These are phyloP conservation scores for Botrytis cinerea DNA, from an alignment of 2,329 filamentous ascomycete genomes.

Conservation along the genomic window DNA sequence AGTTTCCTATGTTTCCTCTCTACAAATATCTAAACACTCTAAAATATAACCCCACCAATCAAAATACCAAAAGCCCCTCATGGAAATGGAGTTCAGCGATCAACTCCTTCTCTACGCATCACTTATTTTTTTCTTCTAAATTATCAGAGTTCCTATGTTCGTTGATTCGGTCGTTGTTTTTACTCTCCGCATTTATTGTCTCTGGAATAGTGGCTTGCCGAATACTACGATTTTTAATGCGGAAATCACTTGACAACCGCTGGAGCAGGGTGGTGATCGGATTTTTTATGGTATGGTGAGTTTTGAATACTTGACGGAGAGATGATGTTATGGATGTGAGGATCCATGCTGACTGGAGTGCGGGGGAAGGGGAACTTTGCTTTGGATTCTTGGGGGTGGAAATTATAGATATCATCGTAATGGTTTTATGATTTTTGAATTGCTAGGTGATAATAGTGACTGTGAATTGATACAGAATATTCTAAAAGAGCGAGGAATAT, in stretches of 20 bases:
- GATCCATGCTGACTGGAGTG: no score
- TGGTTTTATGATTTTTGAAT: no score
- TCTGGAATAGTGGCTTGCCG: neutral
- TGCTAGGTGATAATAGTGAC: neutral
- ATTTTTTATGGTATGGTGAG: no score
- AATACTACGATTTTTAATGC: no score
- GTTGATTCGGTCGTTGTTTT: no score
- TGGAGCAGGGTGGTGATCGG: no score
- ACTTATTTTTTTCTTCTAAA: no score
- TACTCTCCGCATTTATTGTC: no score
- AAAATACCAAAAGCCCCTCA: neutral
- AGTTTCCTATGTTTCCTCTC: neutral
- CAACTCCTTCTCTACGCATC: neutral
- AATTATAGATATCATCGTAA: neutral
- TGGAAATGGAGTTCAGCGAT: neutral
- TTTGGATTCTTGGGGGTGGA: no score
- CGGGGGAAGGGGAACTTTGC: neutral
- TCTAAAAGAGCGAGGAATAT: neutral
- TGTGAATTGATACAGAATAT: neutral
- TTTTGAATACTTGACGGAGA: no score
- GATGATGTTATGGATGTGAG: no score
- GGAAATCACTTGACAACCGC: no score
- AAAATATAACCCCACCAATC: rapidly evolving
- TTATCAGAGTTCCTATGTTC: neutral
- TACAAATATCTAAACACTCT: rapidly evolving